These are phyloP conservation scores for Podospora tetraspora DNA, from an alignment of 495 filamentous ascomycete genomes.

Conservation along the genomic window DNA sequence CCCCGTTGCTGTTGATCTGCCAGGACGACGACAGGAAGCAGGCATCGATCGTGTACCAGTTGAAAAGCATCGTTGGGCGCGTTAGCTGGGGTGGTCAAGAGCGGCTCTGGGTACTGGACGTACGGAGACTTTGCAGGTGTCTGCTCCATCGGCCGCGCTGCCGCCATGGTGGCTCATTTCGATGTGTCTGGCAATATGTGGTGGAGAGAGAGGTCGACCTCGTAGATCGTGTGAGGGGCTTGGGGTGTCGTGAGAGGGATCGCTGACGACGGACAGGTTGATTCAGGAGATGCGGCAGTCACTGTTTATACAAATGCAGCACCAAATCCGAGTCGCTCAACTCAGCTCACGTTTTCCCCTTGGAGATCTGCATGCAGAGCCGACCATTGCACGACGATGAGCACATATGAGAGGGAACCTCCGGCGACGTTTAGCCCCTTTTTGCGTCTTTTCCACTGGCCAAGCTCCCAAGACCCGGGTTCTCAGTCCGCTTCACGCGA, in stretches of 20 bases:
- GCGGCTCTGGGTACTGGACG: neutral
- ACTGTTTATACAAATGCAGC: neutral
- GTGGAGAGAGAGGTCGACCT: neutral
- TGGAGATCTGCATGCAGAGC: neutral
- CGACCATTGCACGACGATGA: neutral
- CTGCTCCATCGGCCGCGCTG: neutral
- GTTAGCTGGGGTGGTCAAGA: neutral
- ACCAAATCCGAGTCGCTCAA: neutral
- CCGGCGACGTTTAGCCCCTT: neutral
- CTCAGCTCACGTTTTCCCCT: too few species aligned
- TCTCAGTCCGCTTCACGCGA: slow-evolving; percentile 2
- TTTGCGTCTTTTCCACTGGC: neutral
- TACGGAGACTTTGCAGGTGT: neutral
- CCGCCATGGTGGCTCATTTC: neutral
- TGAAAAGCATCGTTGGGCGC: slow-evolving; percentile 46
- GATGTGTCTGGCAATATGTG: neutral
- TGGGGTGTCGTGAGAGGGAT: neutral
- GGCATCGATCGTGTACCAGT: slow-evolving; percentile 47
- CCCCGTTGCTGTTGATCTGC: slow-evolving; percentile 42
- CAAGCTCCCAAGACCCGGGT: slow-evolving; percentile 1
- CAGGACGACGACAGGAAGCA: slow-evolving; percentile 31
- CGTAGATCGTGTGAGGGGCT: neutral
- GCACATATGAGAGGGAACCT: slow-evolving; percentile 2
- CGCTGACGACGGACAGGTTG: neutral
- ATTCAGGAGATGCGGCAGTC: neutral